Conservation (phyloP, 2,329 filamentous ascomycete genomes). For the Ophioceras dolichostomum region DNA sequence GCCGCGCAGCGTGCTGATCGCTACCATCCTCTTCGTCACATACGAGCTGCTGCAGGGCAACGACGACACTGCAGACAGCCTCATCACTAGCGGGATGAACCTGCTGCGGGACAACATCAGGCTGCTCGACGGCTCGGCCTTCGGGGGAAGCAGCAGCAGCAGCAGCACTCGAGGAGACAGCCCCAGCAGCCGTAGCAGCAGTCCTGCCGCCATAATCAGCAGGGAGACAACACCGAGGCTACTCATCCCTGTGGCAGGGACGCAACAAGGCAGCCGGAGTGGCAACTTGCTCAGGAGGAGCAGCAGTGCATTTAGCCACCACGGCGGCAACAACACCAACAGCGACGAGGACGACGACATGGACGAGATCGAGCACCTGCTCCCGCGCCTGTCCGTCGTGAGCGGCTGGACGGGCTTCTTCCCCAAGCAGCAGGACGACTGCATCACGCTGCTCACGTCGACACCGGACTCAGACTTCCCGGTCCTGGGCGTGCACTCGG, state of each 20-base stretch:
- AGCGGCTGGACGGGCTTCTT: neutral
- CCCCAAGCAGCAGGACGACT: neutral
- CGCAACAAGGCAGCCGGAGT: no score
- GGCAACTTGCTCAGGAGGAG: no score
- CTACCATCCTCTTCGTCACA: slow-evolving; percentile 8
- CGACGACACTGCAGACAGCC: slow-evolving; percentile 4
- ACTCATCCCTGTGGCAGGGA: no score
- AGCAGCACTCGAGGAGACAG: neutral
- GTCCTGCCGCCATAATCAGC: no score
- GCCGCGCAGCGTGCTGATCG: slow-evolving; percentile 7
- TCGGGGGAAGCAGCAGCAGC: neutral
- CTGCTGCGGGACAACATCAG: slow-evolving; percentile 9
- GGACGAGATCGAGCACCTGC: neutral
- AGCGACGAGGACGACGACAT: neutral
- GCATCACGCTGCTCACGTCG: neutral
- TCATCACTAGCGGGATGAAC: slow-evolving; percentile 5
- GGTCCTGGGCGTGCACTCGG: neutral
- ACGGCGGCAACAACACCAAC: neutral
- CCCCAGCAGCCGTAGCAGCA: neutral
- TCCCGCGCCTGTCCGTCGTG: neutral
- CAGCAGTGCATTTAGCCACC: neutral
- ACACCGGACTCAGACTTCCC: neutral
- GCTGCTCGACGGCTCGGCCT: no score
- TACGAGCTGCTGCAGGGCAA: slow-evolving; percentile 11
- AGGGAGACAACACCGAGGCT: neutral